phyloP scores from a whole-genome alignment of 2,329 filamentous ascomycete species.

The Moelleriella libera region DNA sequence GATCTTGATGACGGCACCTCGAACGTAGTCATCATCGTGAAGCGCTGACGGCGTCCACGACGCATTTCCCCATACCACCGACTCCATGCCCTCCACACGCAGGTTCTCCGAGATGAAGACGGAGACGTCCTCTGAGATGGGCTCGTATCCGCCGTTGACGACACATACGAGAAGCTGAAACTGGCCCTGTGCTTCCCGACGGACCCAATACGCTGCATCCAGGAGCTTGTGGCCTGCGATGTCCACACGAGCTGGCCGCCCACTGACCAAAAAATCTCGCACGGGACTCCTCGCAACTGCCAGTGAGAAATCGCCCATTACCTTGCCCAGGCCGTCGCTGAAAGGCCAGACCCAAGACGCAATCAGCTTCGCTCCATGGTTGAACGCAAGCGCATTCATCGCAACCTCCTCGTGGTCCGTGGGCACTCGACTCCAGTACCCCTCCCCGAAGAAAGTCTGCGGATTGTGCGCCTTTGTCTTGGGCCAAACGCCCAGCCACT shows the following conservation, averaged over 20 bases:
- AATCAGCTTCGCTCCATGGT: conserved; percentile 28
- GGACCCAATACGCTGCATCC: conserved; percentile 11
- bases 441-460: conserved; percentile 32
- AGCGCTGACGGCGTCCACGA: conserved; percentile 5
- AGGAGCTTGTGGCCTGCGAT: conserved; percentile 3
- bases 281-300: conserved; percentile 22
- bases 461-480: conserved; percentile 29
- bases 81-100: conserved; percentile 2
- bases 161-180: conserved; percentile 9
- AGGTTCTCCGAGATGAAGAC: conserved; percentile 7
- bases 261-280: conserved; percentile 22
- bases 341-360: conserved; percentile 32
- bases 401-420: conserved; percentile 25
- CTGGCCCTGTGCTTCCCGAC: neutral
- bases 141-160: conserved; percentile 10
- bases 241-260: conserved; percentile 8
- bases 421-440: conserved; percentile 32
- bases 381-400: conserved; percentile 29
- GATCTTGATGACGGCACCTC: conserved; percentile 3
- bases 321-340: conserved; percentile 18
- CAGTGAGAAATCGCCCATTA: conserved; percentile 23
- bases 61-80: conserved; percentile 9
- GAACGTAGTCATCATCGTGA: neutral
- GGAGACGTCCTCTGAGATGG: conserved; percentile 4
- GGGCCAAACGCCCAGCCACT: conserved; percentile 26